Percentiles rank a stretch among this genome's conserved stretches.
These are phyloP conservation scores for Aspergillus affinis DNA, from an alignment of 495 filamentous ascomycete species.

Conservation along the genomic window DNA sequence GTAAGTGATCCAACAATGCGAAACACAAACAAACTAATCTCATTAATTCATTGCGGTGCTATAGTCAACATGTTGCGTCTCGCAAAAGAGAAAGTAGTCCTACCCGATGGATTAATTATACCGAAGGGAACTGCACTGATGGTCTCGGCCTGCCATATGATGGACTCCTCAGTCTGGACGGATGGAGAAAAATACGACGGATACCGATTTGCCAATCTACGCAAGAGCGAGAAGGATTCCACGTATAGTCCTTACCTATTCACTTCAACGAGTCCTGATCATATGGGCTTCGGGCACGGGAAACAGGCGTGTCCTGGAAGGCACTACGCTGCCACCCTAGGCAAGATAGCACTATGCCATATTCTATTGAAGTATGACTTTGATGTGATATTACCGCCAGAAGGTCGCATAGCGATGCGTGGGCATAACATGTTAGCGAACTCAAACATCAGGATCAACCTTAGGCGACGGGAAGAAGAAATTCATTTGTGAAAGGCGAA, in stretches of 20 bases:
- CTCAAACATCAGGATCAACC: too few species aligned
- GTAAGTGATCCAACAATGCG: neutral
- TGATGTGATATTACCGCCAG: too few species aligned
- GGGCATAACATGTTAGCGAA: too few species aligned
- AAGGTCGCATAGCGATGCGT: too few species aligned
- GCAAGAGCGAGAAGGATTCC: constrained; percentile 32
- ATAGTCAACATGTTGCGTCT: neutral
- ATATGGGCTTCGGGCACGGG: constrained; percentile 54
- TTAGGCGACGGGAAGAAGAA: too few species aligned
- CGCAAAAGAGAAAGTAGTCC: constrained; percentile 6
- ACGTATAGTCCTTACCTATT: constrained; percentile 31
- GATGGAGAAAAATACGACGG: constrained; percentile 52
- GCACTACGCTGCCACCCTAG: constrained; percentile 52
- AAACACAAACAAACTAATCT: neutral
- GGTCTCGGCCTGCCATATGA: neutral
- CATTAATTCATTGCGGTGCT: neutral
- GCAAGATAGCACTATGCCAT: constrained; percentile 52
- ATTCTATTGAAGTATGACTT: constrained; percentile 50
- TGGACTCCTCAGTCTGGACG: constrained; percentile 8
- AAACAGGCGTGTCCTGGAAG: constrained; percentile 51
- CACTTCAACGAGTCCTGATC: constrained; percentile 39
- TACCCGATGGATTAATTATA: constrained; percentile 5
- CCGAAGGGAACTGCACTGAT: neutral
- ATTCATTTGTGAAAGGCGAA: too few species aligned
- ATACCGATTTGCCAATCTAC: constrained; percentile 50